Evolutionary conservation across 805 yeast species (phyloP).

Genomic region (Naumovozyma baii): DNA sequence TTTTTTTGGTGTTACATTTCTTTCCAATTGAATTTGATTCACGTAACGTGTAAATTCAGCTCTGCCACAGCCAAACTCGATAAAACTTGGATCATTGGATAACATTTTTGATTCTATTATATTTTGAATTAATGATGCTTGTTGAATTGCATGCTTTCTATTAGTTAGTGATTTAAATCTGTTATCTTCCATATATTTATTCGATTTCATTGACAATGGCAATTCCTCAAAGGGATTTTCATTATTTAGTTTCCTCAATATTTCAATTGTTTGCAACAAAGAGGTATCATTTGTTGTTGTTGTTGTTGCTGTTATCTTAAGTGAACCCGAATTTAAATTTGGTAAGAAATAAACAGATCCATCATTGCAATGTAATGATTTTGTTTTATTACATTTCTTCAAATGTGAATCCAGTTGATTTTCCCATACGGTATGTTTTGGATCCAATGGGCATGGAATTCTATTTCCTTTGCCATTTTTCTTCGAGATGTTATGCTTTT

Average conservation of each 20-base stretch:
- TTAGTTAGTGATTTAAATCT: constrained; percentile 41
- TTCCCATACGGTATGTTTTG: constrained; percentile 63
- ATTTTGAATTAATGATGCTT: constrained; percentile 68
- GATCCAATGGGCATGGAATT: constrained; percentile 69
- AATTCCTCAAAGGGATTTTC: background rate
- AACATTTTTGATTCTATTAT: constrained; percentile 34
- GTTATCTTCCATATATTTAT: constrained; percentile 23
- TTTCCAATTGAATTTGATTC: constrained; percentile 15
- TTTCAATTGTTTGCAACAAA: background rate
- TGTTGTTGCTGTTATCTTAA: background rate
- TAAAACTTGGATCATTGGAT: constrained; percentile 28
- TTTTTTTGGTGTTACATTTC: constrained; percentile 9
- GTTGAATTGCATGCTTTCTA: constrained; percentile 75
- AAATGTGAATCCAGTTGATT: constrained; percentile 46
- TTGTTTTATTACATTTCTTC: constrained; percentile 47
- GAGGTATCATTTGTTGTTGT: background rate
- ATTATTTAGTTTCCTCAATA: background rate
- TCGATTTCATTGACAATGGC: constrained; percentile 1
- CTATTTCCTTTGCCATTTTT: constrained; percentile 3
- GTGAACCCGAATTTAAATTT: constrained; percentile 36
- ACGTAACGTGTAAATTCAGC: constrained; percentile 72
- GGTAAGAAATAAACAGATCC: constrained; percentile 42
- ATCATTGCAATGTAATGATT: constrained; percentile 25
- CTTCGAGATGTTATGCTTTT: background rate
- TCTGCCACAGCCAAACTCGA: constrained; percentile 89